Evolutionary conservation across 129 eudicot species (phyloP), one percentile per base, ranked within the genome.

Genomic region (Flaveria trinervia): DNA sequence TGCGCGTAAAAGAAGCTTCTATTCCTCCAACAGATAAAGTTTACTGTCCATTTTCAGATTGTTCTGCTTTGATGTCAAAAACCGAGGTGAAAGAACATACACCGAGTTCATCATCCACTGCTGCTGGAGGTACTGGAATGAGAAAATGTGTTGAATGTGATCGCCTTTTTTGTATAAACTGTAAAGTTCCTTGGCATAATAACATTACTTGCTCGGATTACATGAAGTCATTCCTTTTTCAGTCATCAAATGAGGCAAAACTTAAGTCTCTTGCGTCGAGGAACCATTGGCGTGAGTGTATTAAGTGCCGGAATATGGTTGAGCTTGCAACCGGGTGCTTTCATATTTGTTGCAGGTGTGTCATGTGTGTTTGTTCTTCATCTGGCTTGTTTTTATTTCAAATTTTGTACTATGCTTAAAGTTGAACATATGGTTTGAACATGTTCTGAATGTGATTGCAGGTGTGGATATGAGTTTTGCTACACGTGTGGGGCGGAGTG

Each of bases 391-490:
- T 36, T 36, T 36, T 3, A 36, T 36, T 36, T 36, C 8, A 36
- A 36, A 36, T 36, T 3, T 36, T 36, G 41, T 36, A 36, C 41
- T 71, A 17, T 45, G 55, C 73, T 61, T 26, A 18, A 56, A 56
- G 64, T 48, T 48, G 54, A 48, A 11, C 9, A 18, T 73, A 61
- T n/a, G 50, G 11, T 45, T 45, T 45, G 50, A 45, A 45, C 13
- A 17, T 73, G 54, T 18, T 50, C 51, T 28, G 26, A 52, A 1
- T 65, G 67, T 20, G 22, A 46, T 69, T 70, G 83, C 81, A 91
- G 97, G 80, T 92, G 97, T 80, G 96, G 96, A 30, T 70, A 81
- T 69, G 89, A 92, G 80, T 92, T 92, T 56, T 89, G 97, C 79
- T 91, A 92, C 65, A 74, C 79, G 2, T 92, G 97, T 79, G 97